Base-by-base conservation (phyloP, 495 filamentous ascomycete species). In the Neurospora sublineolata region DNA sequence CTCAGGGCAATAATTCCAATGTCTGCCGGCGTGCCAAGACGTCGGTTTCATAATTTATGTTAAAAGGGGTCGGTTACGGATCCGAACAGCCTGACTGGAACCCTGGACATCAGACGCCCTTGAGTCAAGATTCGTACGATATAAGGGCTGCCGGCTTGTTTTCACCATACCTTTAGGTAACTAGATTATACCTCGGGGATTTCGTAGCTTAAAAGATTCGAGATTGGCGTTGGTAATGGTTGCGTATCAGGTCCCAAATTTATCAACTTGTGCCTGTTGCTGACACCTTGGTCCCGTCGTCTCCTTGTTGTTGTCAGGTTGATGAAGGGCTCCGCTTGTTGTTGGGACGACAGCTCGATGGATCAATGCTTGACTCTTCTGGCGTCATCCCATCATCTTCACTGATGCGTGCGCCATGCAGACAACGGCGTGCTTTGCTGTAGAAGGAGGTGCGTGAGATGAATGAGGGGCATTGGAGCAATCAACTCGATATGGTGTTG, bases 1-100 rank as follows among this genome's bases (percentile, higher is more conserved):
- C 14, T 33, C 16, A 23, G 41, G 41, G 9, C 33, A 23, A 23
- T 6, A 12, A 52, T 23, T 27, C 46, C 10, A 3, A 23, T 27
- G 20, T 27, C 11, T 11, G 30, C 46, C n/a, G 11, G 36, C 44
- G 30, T 75, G 75, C 73, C 75, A 73, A 76, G 73, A 69, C 27
- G 3, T 46, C 38, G 58, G 75, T 76, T 75, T 75, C 67, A 71
- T 68, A 71, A 38, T 36, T 36, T 36, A 36, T 40, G 30, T 37
- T 39, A 27, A 60, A 67, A 67, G 46, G 67, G 71, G 70, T 14
- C 36, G n/a, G 64, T 64, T 33, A 40, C 64, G 52, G 27, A 37
- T 41, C 52, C 18, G 20, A 10, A 27, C 60, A 36, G 40, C 52
- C 23, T 64, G 52, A 16, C 52, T 64, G 12, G 52, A 36, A 16